Percentiles rank a stretch among this genome's conserved stretches.
These are phyloP conservation scores for Globisporangium acanthophoron DNA, from an alignment of 352 stramenopile genomes.

Conservation along the genomic window DNA sequence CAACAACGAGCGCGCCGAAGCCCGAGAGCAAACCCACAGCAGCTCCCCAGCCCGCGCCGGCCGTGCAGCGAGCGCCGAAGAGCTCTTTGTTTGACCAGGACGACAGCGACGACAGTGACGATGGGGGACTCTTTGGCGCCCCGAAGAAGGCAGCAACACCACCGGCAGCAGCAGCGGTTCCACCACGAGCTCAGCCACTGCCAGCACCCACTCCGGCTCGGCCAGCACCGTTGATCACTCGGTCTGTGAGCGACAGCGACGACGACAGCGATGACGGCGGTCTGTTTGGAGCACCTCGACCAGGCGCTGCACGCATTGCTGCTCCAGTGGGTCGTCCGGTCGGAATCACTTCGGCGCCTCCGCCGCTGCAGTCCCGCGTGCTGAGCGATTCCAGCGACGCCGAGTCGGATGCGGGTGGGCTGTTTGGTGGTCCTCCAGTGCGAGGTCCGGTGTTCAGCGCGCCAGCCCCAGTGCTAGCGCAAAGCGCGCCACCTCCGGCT, in stretches of 20 bases:
- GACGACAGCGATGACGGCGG: conserved; percentile 31
- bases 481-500: conserved; percentile 3
- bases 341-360: conserved; percentile 2
- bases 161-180: conserved; percentile 2
- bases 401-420: conserved; percentile 45
- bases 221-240: conserved; percentile 19
- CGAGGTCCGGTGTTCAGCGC: conserved; percentile 8
- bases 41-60: conserved; percentile 3
- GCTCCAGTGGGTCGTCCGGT: conserved; percentile 7
- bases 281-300: conserved; percentile 30
- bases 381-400: conserved; percentile 52
- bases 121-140: conserved; percentile 31
- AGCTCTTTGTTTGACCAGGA: conserved; percentile 47
- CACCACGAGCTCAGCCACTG: neutral
- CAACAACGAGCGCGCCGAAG: neutral
- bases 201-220: conserved; percentile 8
- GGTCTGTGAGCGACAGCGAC: conserved; percentile 23
- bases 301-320: conserved; percentile 10
- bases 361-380: conserved; percentile 20
- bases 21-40: conserved; percentile 1
- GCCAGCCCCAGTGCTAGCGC: conserved; percentile 4
- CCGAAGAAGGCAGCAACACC: conserved; percentile 1
- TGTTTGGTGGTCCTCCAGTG: conserved; percentile 45
- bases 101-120: conserved; percentile 19
- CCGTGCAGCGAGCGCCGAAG: conserved; percentile 24